Evolutionary conservation across 2,329 filamentous ascomycete genomes (phyloP), one percentile per base, ranked within the genome.

Genomic region (Karstenula rhodostoma): DNA sequence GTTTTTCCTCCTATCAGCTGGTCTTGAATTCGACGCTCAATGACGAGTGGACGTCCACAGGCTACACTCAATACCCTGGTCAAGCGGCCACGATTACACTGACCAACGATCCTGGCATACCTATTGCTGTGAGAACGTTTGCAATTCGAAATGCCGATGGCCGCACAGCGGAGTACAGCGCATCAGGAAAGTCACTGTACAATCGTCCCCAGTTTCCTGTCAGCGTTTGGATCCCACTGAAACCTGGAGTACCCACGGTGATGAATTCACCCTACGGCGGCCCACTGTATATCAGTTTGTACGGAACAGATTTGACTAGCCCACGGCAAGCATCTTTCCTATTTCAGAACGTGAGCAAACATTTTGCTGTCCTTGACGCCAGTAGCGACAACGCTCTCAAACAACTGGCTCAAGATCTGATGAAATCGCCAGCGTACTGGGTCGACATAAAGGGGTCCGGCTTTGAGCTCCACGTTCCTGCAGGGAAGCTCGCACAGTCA

Each of bases 251-350:
- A n/a, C 35, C 49, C 9, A 22, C 22, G 22, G 33, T 23, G 7
- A 35, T 52, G 4, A 52, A 52, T 52, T 52, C 49, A 17, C 49
- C 49, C 7, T 52, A 52, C 17, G 33, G 49, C n/a, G 49, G 49
- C 13, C 49, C 49, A 13, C 49, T 52, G 35, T 52, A 52, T 12
- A 27, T 52, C 12, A 40, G 33, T 27, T 33, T 52, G 8, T 33
- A 52, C 35, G 49, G 49, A 4, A 52, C 32, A 13, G 23, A 8
- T n/a, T n/a, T 42, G 17, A 40, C 49, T 22, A 52, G 33, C 49
- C 22, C 33, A 25, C 49, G 49, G 32, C 49, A 52, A 27, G 49
- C 49, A 17, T 27, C 19, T 10, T n/a, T 52, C 12, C 7, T 19
- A n/a, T 52, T 52, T 13, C 19, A 33, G 13, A 40, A 52, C 17